Evolutionary conservation across 306 rosid genomes (phyloP), one percentile per base, ranked within the genome.

Genomic region (Gastrolobium villosum): DNA sequence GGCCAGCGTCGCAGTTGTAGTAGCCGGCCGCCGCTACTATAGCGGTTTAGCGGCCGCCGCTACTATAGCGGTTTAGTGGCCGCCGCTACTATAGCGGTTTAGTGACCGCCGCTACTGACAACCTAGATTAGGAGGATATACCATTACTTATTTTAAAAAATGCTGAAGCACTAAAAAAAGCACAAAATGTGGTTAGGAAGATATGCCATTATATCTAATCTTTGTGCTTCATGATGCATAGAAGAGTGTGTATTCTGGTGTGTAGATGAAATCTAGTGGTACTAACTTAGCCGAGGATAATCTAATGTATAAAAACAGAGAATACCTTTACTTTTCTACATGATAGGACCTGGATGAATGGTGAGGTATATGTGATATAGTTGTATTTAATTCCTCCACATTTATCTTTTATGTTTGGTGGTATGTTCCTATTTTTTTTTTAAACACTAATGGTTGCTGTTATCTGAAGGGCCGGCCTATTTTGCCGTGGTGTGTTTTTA

Each of bases 231-330:
- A 35, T 36, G 49, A n/a, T 61, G 14, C 10, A 46, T 46, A 75
- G 11, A 14, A 34, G 55, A 15, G n/a, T 35, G 54, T 48, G 52
- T 30, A 41, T 64, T 71, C 10, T 7, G 63, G 34, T 64, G 34
- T 64, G 13, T 52, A 11, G 54, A 7, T 64, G 73, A 50, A 64
- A 10, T 36, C 44, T 39, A 37, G 59, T 40, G 74, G 65, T 49
- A 45, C 78, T 76, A 65, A 65, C 74, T 36, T 31, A 20, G 44
- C 54, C 44, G 32, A 60, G 44, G 53, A 71, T 70, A 68, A 65
- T 48, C 40, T 50, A 49, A 11, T 15, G 1, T 60, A 35, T 45
- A 60, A 60, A 69, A 49, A n/a, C 39, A 40, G 15, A 73, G 57
- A 72, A 55, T 72, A 55, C 5, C 53, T 70, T 49, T 57, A 10